Conservation (phyloP, 371 early-diverging fungal species). For the Mucor indicus region DNA sequence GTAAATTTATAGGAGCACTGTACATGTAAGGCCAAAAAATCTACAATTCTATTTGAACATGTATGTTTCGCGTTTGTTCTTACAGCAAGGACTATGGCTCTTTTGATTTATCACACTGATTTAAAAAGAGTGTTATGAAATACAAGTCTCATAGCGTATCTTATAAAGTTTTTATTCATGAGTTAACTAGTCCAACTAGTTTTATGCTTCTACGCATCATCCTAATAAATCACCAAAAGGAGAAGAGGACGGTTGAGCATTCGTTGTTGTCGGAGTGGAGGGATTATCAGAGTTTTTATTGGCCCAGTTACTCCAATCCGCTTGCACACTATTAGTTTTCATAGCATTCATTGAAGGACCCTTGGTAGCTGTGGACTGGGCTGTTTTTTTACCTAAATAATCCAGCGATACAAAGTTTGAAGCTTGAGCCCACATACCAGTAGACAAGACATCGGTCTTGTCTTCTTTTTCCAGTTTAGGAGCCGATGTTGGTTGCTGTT, state of each 20-base stretch:
- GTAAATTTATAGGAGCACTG: too few relatives aligned
- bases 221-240: conserved; percentile 45
- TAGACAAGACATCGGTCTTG: background rate
- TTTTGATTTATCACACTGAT: too few relatives aligned
- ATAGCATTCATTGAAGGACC: conserved; percentile 64
- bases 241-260: too few relatives aligned
- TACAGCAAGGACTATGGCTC: too few relatives aligned
- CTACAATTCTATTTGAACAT: too few relatives aligned
- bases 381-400: conserved; percentile 48
- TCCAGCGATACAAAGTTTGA: conserved; percentile 56
- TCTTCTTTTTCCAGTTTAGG: background rate
- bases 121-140: too few relatives aligned
- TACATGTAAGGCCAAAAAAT: too few relatives aligned
- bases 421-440: conserved; percentile 58
- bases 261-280: conserved; percentile 12
- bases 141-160: background rate
- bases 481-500: background rate
- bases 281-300: conserved; percentile 4
- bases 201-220: too few relatives aligned
- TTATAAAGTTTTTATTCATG: conserved; percentile 4
- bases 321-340: conserved; percentile 38
- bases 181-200: too few relatives aligned
- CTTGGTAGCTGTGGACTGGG: conserved; percentile 24
- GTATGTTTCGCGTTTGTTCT: too few relatives aligned
- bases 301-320: conserved; percentile 47